Evolutionary conservation across 768 basidiomycete species (phyloP), one percentile per base, ranked within the genome.

Genomic region (Lentinula guzmanii): DNA sequence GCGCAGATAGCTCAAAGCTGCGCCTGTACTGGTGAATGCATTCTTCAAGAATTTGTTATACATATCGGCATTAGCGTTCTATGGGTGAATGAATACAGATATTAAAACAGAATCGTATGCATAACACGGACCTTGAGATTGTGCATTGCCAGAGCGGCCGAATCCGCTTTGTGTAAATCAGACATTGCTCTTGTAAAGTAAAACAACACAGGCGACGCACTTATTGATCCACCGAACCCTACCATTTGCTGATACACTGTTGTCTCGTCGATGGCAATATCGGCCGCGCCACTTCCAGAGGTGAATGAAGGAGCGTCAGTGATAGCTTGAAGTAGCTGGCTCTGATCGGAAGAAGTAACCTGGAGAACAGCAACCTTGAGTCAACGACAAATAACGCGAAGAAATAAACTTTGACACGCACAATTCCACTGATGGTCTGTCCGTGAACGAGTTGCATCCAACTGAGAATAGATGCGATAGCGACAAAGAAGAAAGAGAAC

Each of bases 11-110:
- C 70, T 70, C 5, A 75, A 52, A 67, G 31, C 70, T 65, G 63
- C 75, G 70, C 33, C 66, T 66, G 70, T 66, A 63, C 65, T 71
- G 63, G 55, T 56, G 56, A 73, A 75, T 9, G 73, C 65, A 24
- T 66, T 62, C 45, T 68, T 60, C 48, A 75, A 56, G 10, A 73
- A 65, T 9, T 63, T 57, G 64, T 67, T 67, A 61, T 75, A 75
- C 58, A 63, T 64, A 16, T 46, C 61, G n/a, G 67, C 52, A 45
- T 73, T 68, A 24, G 62, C 55, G 37, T 61, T 60, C 72, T 73
- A 59, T 28, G 11, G 18, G 43, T 10, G 15, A 8, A 24, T 6
- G 50, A n/a, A 39, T 5, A 6, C 51, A 16, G 41, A 33, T 52
- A 15, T 24, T 13, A 37, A 50, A 15, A 34, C 46, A 37, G 2